Evolutionary conservation across 495 filamentous ascomycete species (phyloP).

Genomic region (Pyronema domesticum): DNA sequence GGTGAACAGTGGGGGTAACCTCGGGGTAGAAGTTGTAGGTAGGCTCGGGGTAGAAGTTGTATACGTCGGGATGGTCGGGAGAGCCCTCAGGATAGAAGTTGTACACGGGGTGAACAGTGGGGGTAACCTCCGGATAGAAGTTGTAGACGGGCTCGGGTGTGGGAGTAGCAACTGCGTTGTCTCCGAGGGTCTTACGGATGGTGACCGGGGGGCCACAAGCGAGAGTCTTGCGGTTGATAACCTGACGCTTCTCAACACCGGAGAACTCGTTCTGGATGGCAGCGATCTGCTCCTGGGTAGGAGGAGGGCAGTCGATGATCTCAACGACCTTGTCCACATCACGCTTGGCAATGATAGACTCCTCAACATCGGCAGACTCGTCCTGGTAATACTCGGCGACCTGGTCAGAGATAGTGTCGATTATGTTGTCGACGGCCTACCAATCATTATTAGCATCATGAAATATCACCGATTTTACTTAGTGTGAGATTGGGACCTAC

Average conservation of each 20-base stretch:
- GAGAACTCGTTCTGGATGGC: not conserved
- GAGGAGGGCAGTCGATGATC: not conserved
- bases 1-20: not conserved
- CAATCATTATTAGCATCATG: no score
- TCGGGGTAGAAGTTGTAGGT: not conserved
- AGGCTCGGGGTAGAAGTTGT: not conserved
- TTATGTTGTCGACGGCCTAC: not conserved
- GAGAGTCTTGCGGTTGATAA: constrained; percentile 1
- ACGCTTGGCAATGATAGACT: not conserved
- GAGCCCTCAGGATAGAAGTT: constrained; percentile 1
- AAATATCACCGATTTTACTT: no score
- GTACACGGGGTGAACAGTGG: not conserved
- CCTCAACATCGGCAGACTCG: not conserved
- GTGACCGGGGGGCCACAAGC: constrained; percentile 5
- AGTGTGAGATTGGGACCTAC: no score
- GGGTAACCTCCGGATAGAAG: not conserved
- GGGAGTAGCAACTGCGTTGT: not conserved
- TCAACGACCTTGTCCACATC: not conserved
- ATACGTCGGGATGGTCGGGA: not conserved
- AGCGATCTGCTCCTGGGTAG: not conserved
- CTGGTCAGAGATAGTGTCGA: not conserved
- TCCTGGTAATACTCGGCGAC: not conserved
- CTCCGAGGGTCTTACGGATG: constrained; percentile 2
- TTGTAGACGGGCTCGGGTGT: not conserved
- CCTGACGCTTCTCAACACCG: not conserved